Percentiles rank a stretch among this genome's conserved stretches.
Conservation (phyloP, 108 stramenopile genomes). For the Cyclotella kingstonii region DNA sequence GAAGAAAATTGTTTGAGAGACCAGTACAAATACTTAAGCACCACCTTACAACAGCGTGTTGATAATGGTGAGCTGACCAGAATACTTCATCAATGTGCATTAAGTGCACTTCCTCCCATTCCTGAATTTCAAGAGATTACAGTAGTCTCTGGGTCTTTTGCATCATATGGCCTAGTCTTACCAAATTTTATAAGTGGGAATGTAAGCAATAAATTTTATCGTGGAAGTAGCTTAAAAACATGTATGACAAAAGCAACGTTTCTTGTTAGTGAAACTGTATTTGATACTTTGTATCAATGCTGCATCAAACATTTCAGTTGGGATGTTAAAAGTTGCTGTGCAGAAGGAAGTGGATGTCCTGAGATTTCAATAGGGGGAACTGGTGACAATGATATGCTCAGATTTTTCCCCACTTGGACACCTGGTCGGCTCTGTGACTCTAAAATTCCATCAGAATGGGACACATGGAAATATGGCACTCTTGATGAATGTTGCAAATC, state of each 20-base stretch:
- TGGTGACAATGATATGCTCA: neutral
- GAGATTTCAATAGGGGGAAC: constrained; percentile 1
- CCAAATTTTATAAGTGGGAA: constrained; percentile 25
- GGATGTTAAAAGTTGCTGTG: constrained; percentile 24
- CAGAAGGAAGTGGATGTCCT: constrained; percentile 30
- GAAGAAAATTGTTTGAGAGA: constrained; percentile 22
- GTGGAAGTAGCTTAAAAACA: constrained; percentile 11
- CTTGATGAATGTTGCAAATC: constrained; percentile 9
- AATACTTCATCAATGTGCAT: constrained; percentile 1
- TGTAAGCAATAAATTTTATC: constrained; percentile 10
- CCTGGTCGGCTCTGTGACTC: constrained; percentile 1
- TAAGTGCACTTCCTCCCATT: constrained; percentile 32
- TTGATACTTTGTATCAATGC: constrained; percentile 25
- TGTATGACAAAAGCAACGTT: constrained; percentile 28
- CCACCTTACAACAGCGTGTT: constrained; percentile 3
- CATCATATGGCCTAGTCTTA: constrained; percentile 17
- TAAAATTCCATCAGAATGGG: neutral
- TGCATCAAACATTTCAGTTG: constrained; percentile 23
- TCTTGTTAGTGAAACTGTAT: constrained; percentile 5
- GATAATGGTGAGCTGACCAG: constrained; percentile 16
- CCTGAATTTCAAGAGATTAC: constrained; percentile 24
- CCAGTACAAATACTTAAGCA: constrained; percentile 8
- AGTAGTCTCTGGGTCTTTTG: neutral
- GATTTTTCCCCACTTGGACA: constrained; percentile 26
- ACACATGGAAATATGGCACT: constrained; percentile 4